Evolutionary conservation across 2,329 filamentous ascomycete species (phyloP), one percentile per base, ranked within the genome.

Genomic region (Rutstroemia sp.): DNA sequence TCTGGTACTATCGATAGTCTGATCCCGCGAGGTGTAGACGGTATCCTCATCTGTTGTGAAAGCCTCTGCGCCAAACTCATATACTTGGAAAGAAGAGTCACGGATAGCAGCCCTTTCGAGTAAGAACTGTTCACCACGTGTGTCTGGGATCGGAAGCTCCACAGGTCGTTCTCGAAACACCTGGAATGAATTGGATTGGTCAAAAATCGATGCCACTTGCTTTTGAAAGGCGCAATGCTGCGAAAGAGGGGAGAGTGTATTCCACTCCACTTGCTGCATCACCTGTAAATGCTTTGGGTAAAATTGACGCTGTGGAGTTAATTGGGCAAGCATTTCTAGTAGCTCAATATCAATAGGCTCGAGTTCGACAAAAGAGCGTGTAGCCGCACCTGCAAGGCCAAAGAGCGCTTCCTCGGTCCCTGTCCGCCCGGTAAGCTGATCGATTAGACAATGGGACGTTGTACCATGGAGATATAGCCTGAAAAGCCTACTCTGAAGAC

Each of bases 401-500:
- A 23, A 23, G 23, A 23, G 23, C 23, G 23, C 23, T 23, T 52
- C 30, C 36, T 57, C 54, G 1, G 54, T 57, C 2, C 54, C 54
- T 4, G 48, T 57, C 14, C 7, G 42, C 5, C 54, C 60, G 12
- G 62, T 64, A 5, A 67, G 58, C 14, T 16, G 2, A 46, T 64
- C 62, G 6, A 56, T 47, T 10, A 81, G 66, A 25, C 72, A 78
- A 49, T 74, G 73, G 0, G 80, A 78, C 2, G 81, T 84, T 0
- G 82, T 55, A 0, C 76, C 79, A 58, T 85, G 80, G 0, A 85
- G 65, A 27, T 78, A 77, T 7, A 70, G 70, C 0, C 81, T 68
- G 17, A 76, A 73, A 0, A 87, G 68, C 51, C 77, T 80, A 64
- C 78, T 80, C 10, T 76, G 72, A 0, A 83, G 48, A 12, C 69